Evolutionary conservation across 2,329 filamentous ascomycete genomes (phyloP).

Genomic region (Stagonosporopsis vannaccii): DNA sequence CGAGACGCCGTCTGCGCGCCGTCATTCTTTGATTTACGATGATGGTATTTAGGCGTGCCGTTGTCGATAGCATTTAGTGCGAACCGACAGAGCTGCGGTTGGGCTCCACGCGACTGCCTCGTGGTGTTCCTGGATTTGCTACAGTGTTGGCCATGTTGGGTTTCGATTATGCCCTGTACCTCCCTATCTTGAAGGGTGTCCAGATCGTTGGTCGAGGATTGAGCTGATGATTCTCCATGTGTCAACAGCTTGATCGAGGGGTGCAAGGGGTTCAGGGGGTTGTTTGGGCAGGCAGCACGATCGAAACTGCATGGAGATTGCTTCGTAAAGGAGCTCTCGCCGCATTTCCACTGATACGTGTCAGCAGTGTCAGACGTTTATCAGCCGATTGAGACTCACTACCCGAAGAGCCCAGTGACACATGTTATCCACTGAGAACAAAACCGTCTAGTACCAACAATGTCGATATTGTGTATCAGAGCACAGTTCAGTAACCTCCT

Average conservation of each 20-base stretch:
- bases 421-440: constrained; percentile 22
- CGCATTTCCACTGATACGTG: constrained; percentile 32
- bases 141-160: not conserved
- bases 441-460: not conserved
- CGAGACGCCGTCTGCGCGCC: constrained; percentile 15
- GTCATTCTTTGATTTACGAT: constrained; percentile 1
- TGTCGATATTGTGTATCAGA: not conserved
- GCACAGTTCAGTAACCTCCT: not conserved
- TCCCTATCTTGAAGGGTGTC: not conserved
- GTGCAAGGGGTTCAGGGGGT: constrained; percentile 34
- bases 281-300: constrained; percentile 27
- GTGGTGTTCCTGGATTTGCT: constrained; percentile 1
- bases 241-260: constrained; percentile 24
- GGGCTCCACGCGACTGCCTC: not conserved
- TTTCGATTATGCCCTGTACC: not conserved
- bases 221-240: constrained; percentile 1
- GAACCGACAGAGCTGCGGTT: not conserved
- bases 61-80: not conserved
- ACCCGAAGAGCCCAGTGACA: constrained; percentile 35
- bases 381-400: not conserved
- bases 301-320: constrained; percentile 37
- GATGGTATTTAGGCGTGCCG: constrained; percentile 3
- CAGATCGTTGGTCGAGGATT: not conserved
- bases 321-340: constrained; percentile 40
- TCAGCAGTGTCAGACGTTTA: constrained; percentile 6